Evolutionary conservation across 495 filamentous ascomycete species (phyloP).

Genomic region (Aspergillus biplanus): DNA sequence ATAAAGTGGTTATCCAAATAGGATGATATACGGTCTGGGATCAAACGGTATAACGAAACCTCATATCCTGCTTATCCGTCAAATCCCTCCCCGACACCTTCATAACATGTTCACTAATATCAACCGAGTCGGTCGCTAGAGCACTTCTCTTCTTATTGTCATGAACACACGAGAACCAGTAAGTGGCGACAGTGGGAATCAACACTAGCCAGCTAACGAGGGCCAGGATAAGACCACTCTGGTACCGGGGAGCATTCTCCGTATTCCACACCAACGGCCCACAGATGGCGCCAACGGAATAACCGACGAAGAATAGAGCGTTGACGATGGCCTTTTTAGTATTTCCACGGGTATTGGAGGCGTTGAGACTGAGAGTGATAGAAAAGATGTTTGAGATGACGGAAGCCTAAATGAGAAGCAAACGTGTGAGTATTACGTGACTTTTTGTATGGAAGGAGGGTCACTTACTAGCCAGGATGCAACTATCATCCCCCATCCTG

Average conservation of each 20-base stretch:
- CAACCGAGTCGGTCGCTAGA: not conserved
- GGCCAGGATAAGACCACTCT: constrained; percentile 30
- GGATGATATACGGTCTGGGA: too few species aligned
- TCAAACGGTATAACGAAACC: not conserved
- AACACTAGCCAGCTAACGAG: constrained; percentile 39
- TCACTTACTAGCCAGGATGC: constrained; percentile 39
- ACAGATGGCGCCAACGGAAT: constrained; percentile 39
- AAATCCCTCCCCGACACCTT: not conserved
- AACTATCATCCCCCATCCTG: constrained; percentile 39
- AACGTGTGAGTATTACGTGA: too few species aligned
- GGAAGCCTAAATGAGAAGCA: constrained; percentile 26
- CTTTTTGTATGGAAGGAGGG: not conserved
- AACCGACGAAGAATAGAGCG: constrained; percentile 43
- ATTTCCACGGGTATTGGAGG: constrained; percentile 64
- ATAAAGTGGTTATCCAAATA: too few species aligned
- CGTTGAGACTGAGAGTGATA: constrained; percentile 53
- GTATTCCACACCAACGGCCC: constrained; percentile 36
- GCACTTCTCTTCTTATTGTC: constrained; percentile 27
- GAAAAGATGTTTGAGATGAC: constrained; percentile 54
- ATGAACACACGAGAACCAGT: constrained; percentile 29
- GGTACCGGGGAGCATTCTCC: constrained; percentile 27
- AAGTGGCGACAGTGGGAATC: constrained; percentile 23
- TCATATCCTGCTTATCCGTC: constrained; percentile 5
- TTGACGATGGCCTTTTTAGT: constrained; percentile 60
- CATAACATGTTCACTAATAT: not conserved